Conservation (phyloP, 371 early-diverging fungal species). For the Actinomortierella ambigua region DNA sequence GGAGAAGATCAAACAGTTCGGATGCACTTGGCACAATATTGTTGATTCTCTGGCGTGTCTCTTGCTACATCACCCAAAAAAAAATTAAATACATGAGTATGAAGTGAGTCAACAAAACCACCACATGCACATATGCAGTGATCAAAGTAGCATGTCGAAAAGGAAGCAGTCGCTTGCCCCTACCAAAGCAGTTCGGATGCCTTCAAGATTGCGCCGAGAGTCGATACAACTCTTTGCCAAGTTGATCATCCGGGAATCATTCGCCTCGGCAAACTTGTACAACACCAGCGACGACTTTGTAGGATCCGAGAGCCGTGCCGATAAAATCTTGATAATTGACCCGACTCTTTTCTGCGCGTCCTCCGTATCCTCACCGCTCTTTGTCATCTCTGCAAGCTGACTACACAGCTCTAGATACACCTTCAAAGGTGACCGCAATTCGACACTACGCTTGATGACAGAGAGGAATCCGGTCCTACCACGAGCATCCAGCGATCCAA, state of each 20-base stretch:
- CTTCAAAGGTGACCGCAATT: conserved; percentile 7
- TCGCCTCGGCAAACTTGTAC: too few relatives aligned
- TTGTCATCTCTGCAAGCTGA: not conserved
- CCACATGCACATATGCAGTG: too few relatives aligned
- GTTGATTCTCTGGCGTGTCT: conserved; percentile 67
- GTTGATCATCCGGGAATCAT: not conserved
- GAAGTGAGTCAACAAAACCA: conserved; percentile 5
- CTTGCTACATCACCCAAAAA: conserved; percentile 53
- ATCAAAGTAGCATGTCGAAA: too few relatives aligned
- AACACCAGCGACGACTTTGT: not conserved
- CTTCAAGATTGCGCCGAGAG: not conserved
- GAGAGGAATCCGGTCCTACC: conserved; percentile 40
- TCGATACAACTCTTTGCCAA: not conserved
- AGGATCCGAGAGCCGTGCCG: conserved; percentile 6
- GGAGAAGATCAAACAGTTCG: conserved; percentile 73
- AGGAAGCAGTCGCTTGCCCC: conserved; percentile 4
- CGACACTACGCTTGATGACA: conserved; percentile 31
- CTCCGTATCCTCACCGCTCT: conserved; percentile 1
- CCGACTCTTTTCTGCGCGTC: conserved; percentile 26
- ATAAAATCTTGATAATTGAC: conserved; percentile 22
- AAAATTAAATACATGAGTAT: not conserved
- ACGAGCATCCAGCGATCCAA: conserved; percentile 24
- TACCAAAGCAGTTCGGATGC: conserved; percentile 45
- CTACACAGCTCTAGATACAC: too few relatives aligned
- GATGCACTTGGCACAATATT: conserved; percentile 57